These are phyloP conservation scores for Ormosia semicastrata DNA, from an alignment of 306 rosid genomes.

Conservation along the genomic window DNA sequence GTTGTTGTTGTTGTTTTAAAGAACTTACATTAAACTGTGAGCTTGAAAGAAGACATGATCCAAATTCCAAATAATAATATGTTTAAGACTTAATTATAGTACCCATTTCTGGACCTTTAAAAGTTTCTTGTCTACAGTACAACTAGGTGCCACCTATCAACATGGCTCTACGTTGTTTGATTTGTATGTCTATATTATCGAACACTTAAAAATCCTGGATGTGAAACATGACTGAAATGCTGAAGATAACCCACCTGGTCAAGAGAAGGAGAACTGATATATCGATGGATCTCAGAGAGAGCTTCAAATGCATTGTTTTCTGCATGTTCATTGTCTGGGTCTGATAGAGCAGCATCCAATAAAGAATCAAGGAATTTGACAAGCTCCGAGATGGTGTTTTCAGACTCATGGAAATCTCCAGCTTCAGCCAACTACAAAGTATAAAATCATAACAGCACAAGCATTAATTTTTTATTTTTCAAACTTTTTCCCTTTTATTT, in stretches of 20 bases:
- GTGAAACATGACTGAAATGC: not conserved
- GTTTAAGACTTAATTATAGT: not conserved
- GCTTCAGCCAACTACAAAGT: conserved; percentile 45
- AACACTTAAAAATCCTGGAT: not conserved
- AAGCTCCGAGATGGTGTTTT: conserved; percentile 48
- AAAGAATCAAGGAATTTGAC: conserved; percentile 52
- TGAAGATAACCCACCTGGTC: conserved; percentile 51
- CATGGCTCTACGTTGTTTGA: not conserved
- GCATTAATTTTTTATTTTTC: not conserved
- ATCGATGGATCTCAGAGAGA: conserved; percentile 49
- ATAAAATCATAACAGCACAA: not conserved
- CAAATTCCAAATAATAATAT: not conserved
- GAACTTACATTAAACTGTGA: not conserved
- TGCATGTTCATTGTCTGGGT: conserved; percentile 45
- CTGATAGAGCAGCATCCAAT: conserved; percentile 47
- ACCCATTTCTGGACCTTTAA: not conserved
- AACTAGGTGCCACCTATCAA: not conserved
- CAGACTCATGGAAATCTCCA: conserved; percentile 41
- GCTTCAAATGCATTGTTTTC: conserved; percentile 45
- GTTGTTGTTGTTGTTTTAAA: too few species aligned
- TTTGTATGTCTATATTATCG: not conserved
- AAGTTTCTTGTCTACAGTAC: not conserved
- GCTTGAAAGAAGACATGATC: conserved; percentile 11
- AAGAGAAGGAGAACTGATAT: conserved; percentile 55
- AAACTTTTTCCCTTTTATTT: not conserved